These are phyloP conservation scores for Wallacemonas sp. DNA, from an alignment of 208 protist species.

Conservation along the genomic window DNA sequence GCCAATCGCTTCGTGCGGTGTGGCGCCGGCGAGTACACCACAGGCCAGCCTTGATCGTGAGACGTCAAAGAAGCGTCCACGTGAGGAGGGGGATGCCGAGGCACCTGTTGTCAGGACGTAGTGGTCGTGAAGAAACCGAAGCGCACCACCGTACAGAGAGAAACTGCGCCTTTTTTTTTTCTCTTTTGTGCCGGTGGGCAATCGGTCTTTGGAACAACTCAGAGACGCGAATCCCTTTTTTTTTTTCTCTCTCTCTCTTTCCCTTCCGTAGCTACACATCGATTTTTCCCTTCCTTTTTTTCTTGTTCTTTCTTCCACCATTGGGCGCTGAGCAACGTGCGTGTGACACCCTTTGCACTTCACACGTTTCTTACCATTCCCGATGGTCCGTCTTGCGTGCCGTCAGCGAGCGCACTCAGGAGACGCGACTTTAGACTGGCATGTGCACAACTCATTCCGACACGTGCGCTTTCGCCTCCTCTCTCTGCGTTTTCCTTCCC, in stretches of 20 bases:
- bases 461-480: too few species aligned
- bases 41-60: constrained; percentile 3
- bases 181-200: neutral
- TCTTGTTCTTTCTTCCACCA: constrained; percentile 3
- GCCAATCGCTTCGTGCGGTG: neutral
- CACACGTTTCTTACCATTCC: neutral
- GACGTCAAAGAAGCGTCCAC: constrained; percentile 21
- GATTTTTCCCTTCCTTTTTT: constrained; percentile 1
- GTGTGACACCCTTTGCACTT: too few species aligned
- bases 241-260: neutral
- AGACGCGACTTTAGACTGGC: too few species aligned
- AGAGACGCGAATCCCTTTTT: neutral
- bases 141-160: neutral
- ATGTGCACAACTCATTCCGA: too few species aligned
- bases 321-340: too few species aligned
- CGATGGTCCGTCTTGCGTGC: too few species aligned
- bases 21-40: neutral
- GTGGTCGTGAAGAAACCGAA: neutral
- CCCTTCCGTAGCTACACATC: too few species aligned
- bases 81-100: constrained; percentile 12
- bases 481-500: too few species aligned
- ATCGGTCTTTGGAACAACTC: neutral
- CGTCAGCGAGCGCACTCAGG: too few species aligned
- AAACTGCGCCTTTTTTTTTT: neutral
- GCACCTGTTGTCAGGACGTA: neutral